phyloP scores from a whole-genome alignment of 495 filamentous ascomycete species.

The Cercophora scortea region DNA sequence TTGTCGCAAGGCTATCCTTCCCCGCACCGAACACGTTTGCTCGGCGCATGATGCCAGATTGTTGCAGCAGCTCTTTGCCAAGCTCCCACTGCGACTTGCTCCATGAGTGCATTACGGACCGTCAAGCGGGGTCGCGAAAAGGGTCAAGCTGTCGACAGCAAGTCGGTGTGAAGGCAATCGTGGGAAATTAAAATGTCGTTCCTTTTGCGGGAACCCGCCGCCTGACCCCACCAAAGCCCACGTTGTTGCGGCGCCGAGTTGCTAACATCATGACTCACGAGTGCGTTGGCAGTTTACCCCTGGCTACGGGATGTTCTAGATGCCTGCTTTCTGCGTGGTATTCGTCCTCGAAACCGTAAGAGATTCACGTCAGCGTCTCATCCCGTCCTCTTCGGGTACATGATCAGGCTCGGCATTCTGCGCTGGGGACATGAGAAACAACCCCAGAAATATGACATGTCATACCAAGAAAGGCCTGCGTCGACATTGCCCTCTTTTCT shows the following conservation, averaged over 20 bases:
- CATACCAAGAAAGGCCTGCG: too few species aligned
- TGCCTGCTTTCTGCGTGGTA: too few species aligned
- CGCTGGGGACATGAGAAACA: too few species aligned
- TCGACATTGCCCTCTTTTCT: too few species aligned
- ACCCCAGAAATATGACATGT: too few species aligned
- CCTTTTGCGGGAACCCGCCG: slow-evolving; percentile 3
- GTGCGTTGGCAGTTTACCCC: neutral
- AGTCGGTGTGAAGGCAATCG: slow-evolving; percentile 9
- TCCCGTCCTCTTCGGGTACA: too few species aligned
- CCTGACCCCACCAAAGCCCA: slow-evolving; percentile 2
- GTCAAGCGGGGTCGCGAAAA: too few species aligned
- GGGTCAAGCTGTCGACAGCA: neutral
- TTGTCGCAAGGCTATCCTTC: slow-evolving; percentile 16
- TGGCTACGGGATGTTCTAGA: neutral
- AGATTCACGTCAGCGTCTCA: neutral
- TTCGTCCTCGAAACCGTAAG: neutral
- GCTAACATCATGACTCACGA: slow-evolving; percentile 3
- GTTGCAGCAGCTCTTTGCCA: too few species aligned
- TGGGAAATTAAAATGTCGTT: slow-evolving; percentile 9
- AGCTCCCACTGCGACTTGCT: too few species aligned
- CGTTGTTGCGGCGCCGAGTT: neutral
- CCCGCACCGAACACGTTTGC: slow-evolving; percentile 8
- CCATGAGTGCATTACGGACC: too few species aligned
- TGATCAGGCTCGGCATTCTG: too few species aligned
- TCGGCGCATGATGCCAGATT: neutral